These are phyloP conservation scores for Hirsutella rhossiliensis DNA, from an alignment of 2,329 filamentous ascomycete genomes.

Conservation along the genomic window DNA sequence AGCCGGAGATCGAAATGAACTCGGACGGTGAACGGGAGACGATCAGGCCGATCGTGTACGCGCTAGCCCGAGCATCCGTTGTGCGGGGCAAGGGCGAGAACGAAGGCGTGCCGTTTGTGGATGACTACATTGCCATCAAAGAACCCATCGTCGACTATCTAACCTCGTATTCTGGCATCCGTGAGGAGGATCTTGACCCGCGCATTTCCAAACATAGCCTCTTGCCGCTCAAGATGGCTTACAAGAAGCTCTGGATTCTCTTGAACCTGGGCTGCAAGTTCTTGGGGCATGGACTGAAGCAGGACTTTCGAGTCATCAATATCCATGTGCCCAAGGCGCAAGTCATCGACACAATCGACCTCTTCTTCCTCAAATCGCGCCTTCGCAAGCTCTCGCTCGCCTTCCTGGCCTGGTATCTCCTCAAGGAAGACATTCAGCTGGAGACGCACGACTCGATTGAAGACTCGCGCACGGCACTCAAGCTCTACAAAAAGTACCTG, in stretches of 20 bases:
- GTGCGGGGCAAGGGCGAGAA: slow-evolving; percentile 66
- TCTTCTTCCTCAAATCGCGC: slow-evolving; percentile 74
- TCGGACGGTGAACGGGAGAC: slow-evolving; percentile 87
- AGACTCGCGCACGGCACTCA: slow-evolving; percentile 81
- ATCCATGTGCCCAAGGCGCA: slow-evolving; percentile 87
- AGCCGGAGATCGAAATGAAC: slow-evolving; percentile 92
- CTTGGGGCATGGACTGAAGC: slow-evolving; percentile 83
- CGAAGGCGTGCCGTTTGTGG: slow-evolving; percentile 82
- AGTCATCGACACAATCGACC: slow-evolving; percentile 85
- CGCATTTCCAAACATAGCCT: slow-evolving; percentile 69
- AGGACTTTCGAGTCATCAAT: slow-evolving; percentile 96
- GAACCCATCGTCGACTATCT: slow-evolving; percentile 93
- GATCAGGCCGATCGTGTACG: slow-evolving; percentile 80
- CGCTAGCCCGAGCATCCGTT: slow-evolving; percentile 85
- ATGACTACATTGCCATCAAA: slow-evolving; percentile 88
- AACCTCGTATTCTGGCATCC: slow-evolving; percentile 88
- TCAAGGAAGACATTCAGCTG: slow-evolving; percentile 89
- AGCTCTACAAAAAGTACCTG: slow-evolving; percentile 78
- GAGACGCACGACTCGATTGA: slow-evolving; percentile 92
- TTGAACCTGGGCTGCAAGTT: slow-evolving; percentile 91
- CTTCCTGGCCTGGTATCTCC: slow-evolving; percentile 81
- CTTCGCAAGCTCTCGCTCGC: slow-evolving; percentile 82
- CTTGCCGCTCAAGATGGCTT: slow-evolving; percentile 78
- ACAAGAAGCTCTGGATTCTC: slow-evolving; percentile 96
- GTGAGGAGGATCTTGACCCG: slow-evolving; percentile 71